These are phyloP conservation scores for Hypomontagnella submonticulosa DNA, from an alignment of 495 filamentous ascomycete genomes.

Conservation along the genomic window DNA sequence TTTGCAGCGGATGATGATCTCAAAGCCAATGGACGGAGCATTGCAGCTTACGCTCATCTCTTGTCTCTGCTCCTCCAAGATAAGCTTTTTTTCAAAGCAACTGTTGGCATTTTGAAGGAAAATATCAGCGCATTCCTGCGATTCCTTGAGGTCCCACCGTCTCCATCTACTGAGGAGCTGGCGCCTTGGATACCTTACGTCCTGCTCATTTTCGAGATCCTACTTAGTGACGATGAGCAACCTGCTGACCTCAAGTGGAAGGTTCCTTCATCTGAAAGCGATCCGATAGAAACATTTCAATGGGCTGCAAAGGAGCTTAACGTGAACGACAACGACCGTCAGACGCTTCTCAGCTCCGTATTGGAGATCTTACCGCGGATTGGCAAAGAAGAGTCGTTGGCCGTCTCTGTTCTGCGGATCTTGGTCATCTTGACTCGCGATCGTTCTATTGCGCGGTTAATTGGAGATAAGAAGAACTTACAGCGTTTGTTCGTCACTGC, in stretches of 20 bases:
- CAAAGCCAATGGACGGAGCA: constrained; percentile 65
- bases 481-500: constrained; percentile 93
- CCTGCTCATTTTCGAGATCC: constrained; percentile 86
- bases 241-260: constrained; percentile 80
- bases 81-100: constrained; percentile 80
- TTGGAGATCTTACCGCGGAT: constrained; percentile 85
- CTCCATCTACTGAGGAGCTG: constrained; percentile 74
- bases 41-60: constrained; percentile 93
- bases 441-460: constrained; percentile 74
- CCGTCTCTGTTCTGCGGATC: constrained; percentile 83
- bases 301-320: constrained; percentile 70
- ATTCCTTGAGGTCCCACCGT: constrained; percentile 80
- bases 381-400: constrained; percentile 85
- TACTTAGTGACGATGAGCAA: constrained; percentile 87
- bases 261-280: constrained; percentile 67
- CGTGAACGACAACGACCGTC: constrained; percentile 72
- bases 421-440: constrained; percentile 90
- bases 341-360: constrained; percentile 75
- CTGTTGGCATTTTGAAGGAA: constrained; percentile 79
- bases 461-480: constrained; percentile 89
- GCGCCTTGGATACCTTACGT: constrained; percentile 94
- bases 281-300: constrained; percentile 64
- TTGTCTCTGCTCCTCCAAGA: constrained; percentile 88
- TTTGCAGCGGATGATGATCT: constrained; percentile 81
- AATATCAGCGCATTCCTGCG: constrained; percentile 77